phyloP scores from a whole-genome alignment of 139 green algal genomes.

The Tetraselmis chui region DNA sequence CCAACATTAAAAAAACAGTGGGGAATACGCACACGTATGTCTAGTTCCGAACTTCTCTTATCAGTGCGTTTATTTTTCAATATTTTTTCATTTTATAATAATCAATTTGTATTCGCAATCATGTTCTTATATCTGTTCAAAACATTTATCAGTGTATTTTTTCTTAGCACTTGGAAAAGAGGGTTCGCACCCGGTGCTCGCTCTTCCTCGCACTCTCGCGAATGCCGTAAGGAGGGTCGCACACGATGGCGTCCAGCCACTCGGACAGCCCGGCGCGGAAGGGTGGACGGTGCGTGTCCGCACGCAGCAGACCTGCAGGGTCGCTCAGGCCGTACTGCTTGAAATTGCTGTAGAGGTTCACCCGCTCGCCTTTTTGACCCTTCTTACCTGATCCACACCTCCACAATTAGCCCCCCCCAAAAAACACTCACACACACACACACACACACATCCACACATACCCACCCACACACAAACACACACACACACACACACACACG shows the following conservation, averaged over 20 bases:
- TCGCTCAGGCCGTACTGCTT: slow-evolving; percentile 65
- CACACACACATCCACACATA: too few relatives aligned
- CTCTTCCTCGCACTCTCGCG: slow-evolving; percentile 84
- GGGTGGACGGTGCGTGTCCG: slow-evolving; percentile 60
- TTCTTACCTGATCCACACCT: slow-evolving; percentile 11
- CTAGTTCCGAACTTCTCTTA: neutral
- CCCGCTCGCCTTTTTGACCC: slow-evolving; percentile 8
- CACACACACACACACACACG: too few relatives aligned
- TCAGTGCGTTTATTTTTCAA: too few relatives aligned
- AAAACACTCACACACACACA: too few relatives aligned
- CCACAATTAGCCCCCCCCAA: too few relatives aligned
- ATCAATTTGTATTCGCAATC: too few relatives aligned
- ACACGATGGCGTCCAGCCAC: slow-evolving; percentile 79
- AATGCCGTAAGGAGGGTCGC: slow-evolving; percentile 93
- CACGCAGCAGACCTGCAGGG: slow-evolving; percentile 57
- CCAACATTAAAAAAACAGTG: slow-evolving; percentile 17
- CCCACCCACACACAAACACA: too few relatives aligned
- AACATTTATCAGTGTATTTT: too few relatives aligned
- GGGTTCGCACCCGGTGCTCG: slow-evolving; percentile 4
- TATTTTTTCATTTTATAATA: too few relatives aligned
- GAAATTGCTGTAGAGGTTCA: slow-evolving; percentile 74
- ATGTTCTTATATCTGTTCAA: too few relatives aligned
- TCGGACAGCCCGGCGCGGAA: slow-evolving; percentile 46
- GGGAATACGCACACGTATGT: neutral
- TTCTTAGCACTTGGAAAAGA: too few relatives aligned